Percentiles rank a stretch among this genome's conserved stretches.
phyloP scores from a whole-genome alignment of 257 asterid species.

The Perilla frutescens region DNA sequence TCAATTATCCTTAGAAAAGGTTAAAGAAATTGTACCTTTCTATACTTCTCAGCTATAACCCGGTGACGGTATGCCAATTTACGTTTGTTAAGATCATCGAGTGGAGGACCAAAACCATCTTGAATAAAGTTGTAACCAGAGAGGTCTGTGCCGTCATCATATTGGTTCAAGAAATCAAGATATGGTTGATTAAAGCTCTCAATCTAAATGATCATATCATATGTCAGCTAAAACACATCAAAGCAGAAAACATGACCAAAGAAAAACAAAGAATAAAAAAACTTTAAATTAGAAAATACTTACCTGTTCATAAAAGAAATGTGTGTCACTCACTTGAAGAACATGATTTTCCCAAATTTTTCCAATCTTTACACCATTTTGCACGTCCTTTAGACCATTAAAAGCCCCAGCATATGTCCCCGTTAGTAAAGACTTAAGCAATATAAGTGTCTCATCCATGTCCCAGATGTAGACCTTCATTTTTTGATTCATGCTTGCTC shows the following conservation, averaged over 20 bases:
- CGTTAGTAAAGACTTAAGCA: conserved; percentile 75
- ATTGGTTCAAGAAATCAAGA: conserved; percentile 64
- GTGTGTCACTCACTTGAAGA: conserved; percentile 76
- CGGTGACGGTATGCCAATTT: conserved; percentile 89
- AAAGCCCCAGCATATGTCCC: conserved; percentile 78
- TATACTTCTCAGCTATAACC: conserved; percentile 68
- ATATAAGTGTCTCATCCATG: conserved; percentile 97
- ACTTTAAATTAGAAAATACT: conserved; percentile 8
- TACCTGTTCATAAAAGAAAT: conserved; percentile 92
- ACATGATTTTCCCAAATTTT: conserved; percentile 84
- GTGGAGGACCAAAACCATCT: conserved; percentile 67
- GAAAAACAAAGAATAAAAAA: not conserved
- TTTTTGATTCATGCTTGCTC: conserved; percentile 57
- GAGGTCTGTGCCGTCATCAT: conserved; percentile 80
- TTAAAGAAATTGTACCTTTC: conserved; percentile 56
- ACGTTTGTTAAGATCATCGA: conserved; percentile 67
- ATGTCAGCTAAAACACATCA: conserved; percentile 30
- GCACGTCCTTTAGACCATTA: conserved; percentile 68
- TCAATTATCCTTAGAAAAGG: conserved; percentile 18
- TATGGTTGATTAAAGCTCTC: conserved; percentile 84
- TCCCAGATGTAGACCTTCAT: conserved; percentile 91
- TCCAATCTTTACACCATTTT: conserved; percentile 72
- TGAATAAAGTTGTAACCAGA: conserved; percentile 67
- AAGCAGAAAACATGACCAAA: not conserved
- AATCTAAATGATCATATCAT: conserved; percentile 49